These are phyloP conservation scores for Chlamydomonas sphaeroides DNA, from an alignment of 139 green algal species.

Conservation along the genomic window DNA sequence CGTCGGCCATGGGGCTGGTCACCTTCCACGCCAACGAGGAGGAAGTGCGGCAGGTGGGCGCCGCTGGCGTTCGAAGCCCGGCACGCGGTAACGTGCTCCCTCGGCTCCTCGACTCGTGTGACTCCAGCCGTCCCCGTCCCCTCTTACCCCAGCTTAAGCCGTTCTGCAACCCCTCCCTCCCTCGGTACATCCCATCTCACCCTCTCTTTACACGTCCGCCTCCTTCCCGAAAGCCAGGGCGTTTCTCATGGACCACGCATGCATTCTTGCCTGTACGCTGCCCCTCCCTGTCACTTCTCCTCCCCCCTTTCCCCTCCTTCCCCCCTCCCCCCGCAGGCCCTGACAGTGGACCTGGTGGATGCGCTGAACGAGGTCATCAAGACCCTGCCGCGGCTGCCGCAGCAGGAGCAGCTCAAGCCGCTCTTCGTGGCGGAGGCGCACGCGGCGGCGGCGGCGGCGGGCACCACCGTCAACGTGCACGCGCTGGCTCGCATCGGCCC, in stretches of 20 bases:
- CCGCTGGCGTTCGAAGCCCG: no score
- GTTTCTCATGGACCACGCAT: no score
- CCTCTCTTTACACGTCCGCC: no score
- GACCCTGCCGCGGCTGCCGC: constrained; percentile 47
- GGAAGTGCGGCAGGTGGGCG: constrained; percentile 24
- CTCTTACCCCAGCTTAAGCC: no score
- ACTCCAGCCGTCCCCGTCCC: no score
- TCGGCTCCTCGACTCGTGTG: no score
- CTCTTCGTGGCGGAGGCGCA: constrained; percentile 40
- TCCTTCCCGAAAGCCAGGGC: no score
- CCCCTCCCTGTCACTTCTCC: not conserved
- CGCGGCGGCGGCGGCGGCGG: not conserved
- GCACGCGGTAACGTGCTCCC: no score
- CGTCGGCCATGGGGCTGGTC: not conserved
- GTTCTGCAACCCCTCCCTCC: no score
- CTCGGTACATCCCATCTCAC: no score
- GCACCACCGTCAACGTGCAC: not conserved
- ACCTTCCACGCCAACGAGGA: constrained; percentile 41
- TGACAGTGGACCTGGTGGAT: constrained; percentile 56
- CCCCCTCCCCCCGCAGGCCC: constrained; percentile 32
- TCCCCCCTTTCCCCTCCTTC: not conserved
- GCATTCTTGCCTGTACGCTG: no score
- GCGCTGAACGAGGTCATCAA: constrained; percentile 47
- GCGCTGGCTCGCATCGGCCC: constrained; percentile 2
- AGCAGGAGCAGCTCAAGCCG: constrained; percentile 38